Evolutionary conservation across 2,329 filamentous ascomycete genomes (phyloP), one percentile per base, ranked within the genome.

Genomic region (Penicillium sp.): DNA sequence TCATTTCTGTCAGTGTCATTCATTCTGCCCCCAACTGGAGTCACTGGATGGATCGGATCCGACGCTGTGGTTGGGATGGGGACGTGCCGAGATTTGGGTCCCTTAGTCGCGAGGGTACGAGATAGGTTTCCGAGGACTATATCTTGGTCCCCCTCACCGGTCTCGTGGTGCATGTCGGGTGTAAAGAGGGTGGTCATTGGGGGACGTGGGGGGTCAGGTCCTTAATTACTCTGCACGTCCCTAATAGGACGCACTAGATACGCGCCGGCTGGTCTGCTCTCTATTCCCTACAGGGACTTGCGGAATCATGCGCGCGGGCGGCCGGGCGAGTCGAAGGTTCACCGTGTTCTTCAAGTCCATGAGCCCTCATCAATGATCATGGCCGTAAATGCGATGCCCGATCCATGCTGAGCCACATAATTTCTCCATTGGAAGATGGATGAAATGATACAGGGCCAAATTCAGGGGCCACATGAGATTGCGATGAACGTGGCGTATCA

Each of bases 51-150:
- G 16, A 48, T 48, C 45, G 52, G 57, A 65, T 68, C 65, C 65
- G 65, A 62, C 55, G 63, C 51, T 51, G 22, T 65, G 67, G 65
- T 65, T 64, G 64, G 46, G 54, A 65, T 68, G 61, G 49, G 51
- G 66, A 67, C 62, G 35, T 57, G 55, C 56, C 55, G 61, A 64
- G 57, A 28, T 58, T 57, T 49, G 52, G 48, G 25, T 38, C 7
- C 14, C 30, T 38, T 42, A 57, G 26, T 52, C 37, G 38, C 35
- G 35, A 40, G 30, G 10, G 30, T 11, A 33, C 10, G 30, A 13
- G 33, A 40, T 52, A 38, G 51, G 22, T 11, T 25, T 10, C 35
- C 40, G 40, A 40, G 35, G 51, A 26, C 19, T 26, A 30, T n/a
- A 30, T 16, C 26, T 16, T 19, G 8, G 25, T 48, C 16, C 3